These are phyloP conservation scores for Miscanthus lutarioriparius DNA, from an alignment of 176 grass and related monocot species.

Conservation along the genomic window DNA sequence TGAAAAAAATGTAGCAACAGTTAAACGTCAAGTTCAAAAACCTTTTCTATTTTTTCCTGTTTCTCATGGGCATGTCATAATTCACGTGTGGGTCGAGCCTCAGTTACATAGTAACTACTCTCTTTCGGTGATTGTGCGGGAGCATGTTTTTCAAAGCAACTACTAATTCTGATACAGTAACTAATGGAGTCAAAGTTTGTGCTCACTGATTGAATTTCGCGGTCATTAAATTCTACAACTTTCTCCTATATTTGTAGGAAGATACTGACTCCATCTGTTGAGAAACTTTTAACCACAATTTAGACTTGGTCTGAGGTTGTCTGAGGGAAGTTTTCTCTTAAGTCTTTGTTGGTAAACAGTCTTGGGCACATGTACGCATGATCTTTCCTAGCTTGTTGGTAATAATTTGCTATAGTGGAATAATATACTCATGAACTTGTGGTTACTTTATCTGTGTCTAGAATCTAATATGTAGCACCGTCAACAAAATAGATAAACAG, in stretches of 20 bases:
- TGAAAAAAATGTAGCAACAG: constrained; percentile 21
- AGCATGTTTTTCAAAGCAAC: not conserved
- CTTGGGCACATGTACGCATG: constrained; percentile 12
- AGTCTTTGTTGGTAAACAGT: constrained; percentile 14
- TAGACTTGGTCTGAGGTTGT: not conserved
- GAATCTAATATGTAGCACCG: constrained; percentile 20
- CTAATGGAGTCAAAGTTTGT: constrained; percentile 3
- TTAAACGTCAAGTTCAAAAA: not conserved
- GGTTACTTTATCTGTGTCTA: constrained; percentile 10
- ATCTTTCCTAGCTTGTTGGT: constrained; percentile 30
- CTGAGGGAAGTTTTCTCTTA: not conserved
- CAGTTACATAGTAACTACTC: not conserved
- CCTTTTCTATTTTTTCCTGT: not conserved
- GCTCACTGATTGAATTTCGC: not conserved
- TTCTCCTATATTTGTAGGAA: not conserved
- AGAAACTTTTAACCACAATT: constrained; percentile 18
- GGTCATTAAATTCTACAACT: not conserved
- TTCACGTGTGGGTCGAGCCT: constrained; percentile 15
- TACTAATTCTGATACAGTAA: not conserved
- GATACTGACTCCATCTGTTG: not conserved
- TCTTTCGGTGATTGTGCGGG: not conserved
- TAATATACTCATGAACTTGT: constrained; percentile 16
- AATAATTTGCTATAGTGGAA: constrained; percentile 20
- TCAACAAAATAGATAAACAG: constrained; percentile 24
- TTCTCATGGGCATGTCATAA: not conserved